Evolutionary conservation across 805 yeast genomes (phyloP), one percentile per base, ranked within the genome.

Genomic region (Torulaspora delbrueckii): DNA sequence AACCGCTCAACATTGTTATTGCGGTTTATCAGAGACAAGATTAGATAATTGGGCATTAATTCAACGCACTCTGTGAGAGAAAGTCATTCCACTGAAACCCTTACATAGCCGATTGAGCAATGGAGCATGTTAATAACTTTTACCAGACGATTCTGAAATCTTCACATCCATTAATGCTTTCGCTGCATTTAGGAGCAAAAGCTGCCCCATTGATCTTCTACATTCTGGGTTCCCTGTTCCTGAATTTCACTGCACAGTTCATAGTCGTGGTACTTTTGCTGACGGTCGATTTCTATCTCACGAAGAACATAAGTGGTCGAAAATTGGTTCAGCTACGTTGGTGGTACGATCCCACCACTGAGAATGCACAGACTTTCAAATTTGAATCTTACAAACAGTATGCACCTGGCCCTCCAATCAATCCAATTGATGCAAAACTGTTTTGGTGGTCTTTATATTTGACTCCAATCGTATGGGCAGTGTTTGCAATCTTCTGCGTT

Each of bases 261-360:
- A 89, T 91, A 12, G 63, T 81, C 5, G 81, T 88, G 18, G 79
- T 90, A 2, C 69, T 93, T 13, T 68, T 89, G 14, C 73, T 87
- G 16, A 86, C 96, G 0, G 87, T 88, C 1, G 99, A 91, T 64
- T 91, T 91, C 60, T 91, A 97, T 95, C 84, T 86, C 60, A 81
- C 87, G 19, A 93, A 91, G 62, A 91, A 91, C 65, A 85, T 91
- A 22, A 74, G 95, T 16, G 99, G 99, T 1, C 71, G 98, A 47
- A 75, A 87, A 46, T 67, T 91, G 45, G 97, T 93, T 4, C 98
- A 97, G 0, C 73, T 93, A 52, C 75, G 95, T 53, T 91, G 99
- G 99, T 91, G 98, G 96, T 93, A 91, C 62, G 97, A 91, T 62
- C 47, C 53, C 3, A 74, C 89, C 0, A 51, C 62, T 2, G 55